phyloP scores from a whole-genome alignment of 495 filamentous ascomycete genomes.

The Astrothelium macrocarpum region DNA sequence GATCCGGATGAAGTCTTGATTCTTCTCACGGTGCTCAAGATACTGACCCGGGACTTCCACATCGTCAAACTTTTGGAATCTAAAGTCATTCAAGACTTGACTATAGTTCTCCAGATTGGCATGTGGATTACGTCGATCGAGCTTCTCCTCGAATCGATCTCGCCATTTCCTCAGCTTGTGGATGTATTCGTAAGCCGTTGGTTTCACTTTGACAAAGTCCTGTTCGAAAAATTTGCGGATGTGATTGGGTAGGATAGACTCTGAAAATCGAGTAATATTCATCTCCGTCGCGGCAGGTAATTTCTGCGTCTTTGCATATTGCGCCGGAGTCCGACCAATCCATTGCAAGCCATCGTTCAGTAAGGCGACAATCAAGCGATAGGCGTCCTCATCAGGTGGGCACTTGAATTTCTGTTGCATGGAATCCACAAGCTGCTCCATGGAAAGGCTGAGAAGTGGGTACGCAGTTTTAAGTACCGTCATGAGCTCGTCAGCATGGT shows the following conservation, averaged over 20 bases:
- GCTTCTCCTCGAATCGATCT: conserved; percentile 94
- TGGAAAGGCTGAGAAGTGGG: conserved; percentile 87
- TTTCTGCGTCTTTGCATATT: conserved; percentile 85
- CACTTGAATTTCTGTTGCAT: conserved; percentile 98
- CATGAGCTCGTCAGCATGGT: conserved; percentile 91
- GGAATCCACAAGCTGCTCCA: conserved; percentile 99
- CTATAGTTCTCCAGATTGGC: conserved; percentile 72
- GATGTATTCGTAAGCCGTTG: conserved; percentile 95
- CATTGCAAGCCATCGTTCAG: conserved; percentile 88
- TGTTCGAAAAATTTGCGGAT: conserved; percentile 90
- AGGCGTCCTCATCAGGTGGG: conserved; percentile 95
- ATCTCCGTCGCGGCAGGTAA: conserved; percentile 81
- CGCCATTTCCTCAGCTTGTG: conserved; percentile 93
- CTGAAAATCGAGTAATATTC: conserved; percentile 92
- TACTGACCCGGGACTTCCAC: conserved; percentile 98
- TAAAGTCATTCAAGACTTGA: conserved; percentile 86
- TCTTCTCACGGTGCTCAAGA: conserved; percentile 92
- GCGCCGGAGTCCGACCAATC: conserved; percentile 72
- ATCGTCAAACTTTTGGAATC: conserved; percentile 95
- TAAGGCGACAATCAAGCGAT: conserved; percentile 91
- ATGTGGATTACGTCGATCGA: conserved; percentile 68
- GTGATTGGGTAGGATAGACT: conserved; percentile 86
- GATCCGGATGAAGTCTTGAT: conserved; percentile 93
- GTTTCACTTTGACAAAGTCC: conserved; percentile 87
- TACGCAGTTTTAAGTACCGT: conserved; percentile 90